These are phyloP conservation scores for Fusarium goolgardi DNA, from an alignment of 2,329 filamentous ascomycete genomes.

Conservation along the genomic window DNA sequence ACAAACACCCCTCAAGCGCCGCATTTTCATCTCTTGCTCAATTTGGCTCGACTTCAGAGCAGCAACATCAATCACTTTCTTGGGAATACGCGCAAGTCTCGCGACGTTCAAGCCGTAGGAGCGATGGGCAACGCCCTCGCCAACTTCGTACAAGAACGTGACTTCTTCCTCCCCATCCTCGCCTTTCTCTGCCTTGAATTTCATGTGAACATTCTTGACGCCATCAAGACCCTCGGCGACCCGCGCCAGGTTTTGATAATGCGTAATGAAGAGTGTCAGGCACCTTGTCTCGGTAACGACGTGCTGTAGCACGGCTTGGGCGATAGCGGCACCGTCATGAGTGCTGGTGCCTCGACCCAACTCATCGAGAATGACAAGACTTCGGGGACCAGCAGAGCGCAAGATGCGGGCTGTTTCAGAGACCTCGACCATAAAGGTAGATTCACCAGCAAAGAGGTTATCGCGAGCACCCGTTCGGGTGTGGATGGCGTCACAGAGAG, in stretches of 20 bases:
- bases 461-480: conserved; percentile 97
- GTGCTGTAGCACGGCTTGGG: conserved; percentile 88
- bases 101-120: conserved; percentile 97
- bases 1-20: conserved; percentile 66
- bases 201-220: conserved; percentile 94
- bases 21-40: conserved; percentile 76
- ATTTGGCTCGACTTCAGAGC: conserved; percentile 82
- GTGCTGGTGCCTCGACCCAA: conserved; percentile 93
- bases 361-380: conserved; percentile 93
- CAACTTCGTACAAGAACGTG: conserved; percentile 94
- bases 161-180: conserved; percentile 76
- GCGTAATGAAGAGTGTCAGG: conserved; percentile 94
- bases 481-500: conserved; percentile 90
- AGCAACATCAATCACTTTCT: conserved; percentile 80
- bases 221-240: conserved; percentile 75
- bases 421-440: conserved; percentile 98
- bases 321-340: conserved; percentile 96
- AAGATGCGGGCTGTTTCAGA: conserved; percentile 92
- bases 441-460: conserved; percentile 94
- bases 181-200: conserved; percentile 68
- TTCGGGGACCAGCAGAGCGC: conserved; percentile 85
- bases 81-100: conserved; percentile 82
- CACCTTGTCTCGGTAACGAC: conserved; percentile 79
- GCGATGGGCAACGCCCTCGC: conserved; percentile 89
- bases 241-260: conserved; percentile 86